A percentile compares a stretch with the other conserved stretches of the same genome.
Evolutionary conservation across 208 protist species (phyloP).

Genomic region (Leishmania martiniquensis): DNA sequence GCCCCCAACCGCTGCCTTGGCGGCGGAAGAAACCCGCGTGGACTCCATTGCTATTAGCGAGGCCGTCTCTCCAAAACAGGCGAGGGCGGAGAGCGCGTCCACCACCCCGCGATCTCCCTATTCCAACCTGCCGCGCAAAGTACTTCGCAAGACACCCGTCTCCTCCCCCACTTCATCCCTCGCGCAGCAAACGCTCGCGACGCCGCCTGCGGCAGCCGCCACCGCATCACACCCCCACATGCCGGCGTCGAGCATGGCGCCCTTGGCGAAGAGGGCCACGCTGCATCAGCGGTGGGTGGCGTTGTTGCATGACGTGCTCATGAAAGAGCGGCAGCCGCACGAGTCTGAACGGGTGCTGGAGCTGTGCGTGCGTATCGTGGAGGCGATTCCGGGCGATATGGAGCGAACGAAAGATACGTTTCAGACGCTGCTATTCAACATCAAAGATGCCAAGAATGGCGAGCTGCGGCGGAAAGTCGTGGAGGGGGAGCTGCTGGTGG

Average conservation of each 20-base stretch:
- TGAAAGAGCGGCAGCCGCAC: constrained; percentile 38
- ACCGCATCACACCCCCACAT: constrained; percentile 1
- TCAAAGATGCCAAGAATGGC: constrained; percentile 76
- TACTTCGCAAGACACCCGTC: constrained; percentile 42
- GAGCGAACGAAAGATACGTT: constrained; percentile 63
- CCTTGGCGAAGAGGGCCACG: constrained; percentile 15
- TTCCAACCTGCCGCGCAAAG: constrained; percentile 24
- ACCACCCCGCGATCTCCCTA: constrained; percentile 30
- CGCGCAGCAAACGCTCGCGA: constrained; percentile 10
- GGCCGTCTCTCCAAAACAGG: constrained; percentile 18
- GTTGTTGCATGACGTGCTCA: constrained; percentile 43
- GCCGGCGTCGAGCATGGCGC: not conserved
- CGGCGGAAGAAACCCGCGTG: not conserved
- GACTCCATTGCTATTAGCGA: constrained; percentile 3
- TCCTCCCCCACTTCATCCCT: constrained; percentile 31
- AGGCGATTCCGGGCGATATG: constrained; percentile 55
- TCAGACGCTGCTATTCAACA: constrained; percentile 63
- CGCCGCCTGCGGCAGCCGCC: constrained; percentile 12
- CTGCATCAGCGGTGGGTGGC: constrained; percentile 47
- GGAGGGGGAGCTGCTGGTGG: constrained; percentile 65
- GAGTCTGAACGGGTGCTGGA: constrained; percentile 39
- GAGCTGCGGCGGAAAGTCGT: constrained; percentile 61
- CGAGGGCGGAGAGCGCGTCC: constrained; percentile 8
- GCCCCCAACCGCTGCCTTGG: not conserved
- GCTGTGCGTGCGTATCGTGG: constrained; percentile 54